Conservation (phyloP, 192 early-diverging fungal species). For the Coemansia sp. region DNA sequence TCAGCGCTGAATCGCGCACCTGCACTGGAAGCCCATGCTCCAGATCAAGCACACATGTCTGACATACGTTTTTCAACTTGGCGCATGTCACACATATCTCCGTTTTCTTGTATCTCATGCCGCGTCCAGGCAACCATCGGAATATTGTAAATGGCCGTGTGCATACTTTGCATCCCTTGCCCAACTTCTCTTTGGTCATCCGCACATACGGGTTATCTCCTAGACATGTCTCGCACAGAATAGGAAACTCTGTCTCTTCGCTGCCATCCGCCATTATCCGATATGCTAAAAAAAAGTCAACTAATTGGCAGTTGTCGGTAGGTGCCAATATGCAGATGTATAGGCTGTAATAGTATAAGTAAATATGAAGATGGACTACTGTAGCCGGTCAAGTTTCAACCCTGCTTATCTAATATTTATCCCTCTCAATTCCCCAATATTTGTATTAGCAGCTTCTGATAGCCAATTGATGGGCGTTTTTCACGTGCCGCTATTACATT, state of each 20-base stretch:
- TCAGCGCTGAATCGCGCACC: constrained; percentile 85
- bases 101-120: constrained; percentile 97
- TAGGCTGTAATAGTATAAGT: too few species aligned
- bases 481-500: neutral
- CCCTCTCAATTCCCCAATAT: too few species aligned
- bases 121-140: constrained; percentile 91
- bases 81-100: constrained; percentile 98
- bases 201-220: constrained; percentile 98
- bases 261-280: neutral
- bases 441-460: neutral
- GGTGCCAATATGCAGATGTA: too few species aligned
- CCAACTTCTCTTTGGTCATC: constrained; percentile 81
- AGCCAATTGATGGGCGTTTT: constrained; percentile 5
- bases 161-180: constrained; percentile 88
- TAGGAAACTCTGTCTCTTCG: constrained; percentile 66
- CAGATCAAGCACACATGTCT: constrained; percentile 95
- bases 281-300: too few species aligned
- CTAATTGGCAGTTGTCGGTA: too few species aligned
- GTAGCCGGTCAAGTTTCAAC: too few species aligned
- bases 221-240: constrained; percentile 95
- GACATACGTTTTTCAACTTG: constrained; percentile 98
- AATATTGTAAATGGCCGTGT: constrained; percentile 92
- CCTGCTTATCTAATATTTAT: too few species aligned
- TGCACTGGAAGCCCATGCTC: constrained; percentile 91
- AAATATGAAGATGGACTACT: too few species aligned